Percentiles rank a stretch among this genome's conserved stretches.
phyloP scores from a whole-genome alignment of 1,139 yeast species.

The Candida pseudoviswanathii region DNA sequence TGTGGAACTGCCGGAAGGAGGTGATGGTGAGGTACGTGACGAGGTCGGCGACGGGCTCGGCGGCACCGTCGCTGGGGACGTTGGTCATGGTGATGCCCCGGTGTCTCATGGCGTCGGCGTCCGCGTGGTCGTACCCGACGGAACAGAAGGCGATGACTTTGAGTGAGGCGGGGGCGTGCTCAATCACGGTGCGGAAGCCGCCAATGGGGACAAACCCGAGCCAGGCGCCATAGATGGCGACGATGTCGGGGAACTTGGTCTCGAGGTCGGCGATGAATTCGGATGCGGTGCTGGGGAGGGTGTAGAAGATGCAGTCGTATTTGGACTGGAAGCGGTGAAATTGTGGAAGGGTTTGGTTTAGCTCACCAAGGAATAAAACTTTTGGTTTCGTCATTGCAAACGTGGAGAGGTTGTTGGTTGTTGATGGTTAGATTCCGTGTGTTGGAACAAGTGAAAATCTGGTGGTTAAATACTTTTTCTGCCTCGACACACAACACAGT shows the following conservation, averaged over 20 bases:
- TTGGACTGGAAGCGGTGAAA: constrained; percentile 36
- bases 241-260: constrained; percentile 39
- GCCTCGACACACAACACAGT: no score
- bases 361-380: constrained; percentile 50
- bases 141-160: constrained; percentile 66
- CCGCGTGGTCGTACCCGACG: constrained; percentile 71
- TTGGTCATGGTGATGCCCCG: constrained; percentile 59
- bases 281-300: constrained; percentile 41
- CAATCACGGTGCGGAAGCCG: constrained; percentile 56
- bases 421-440: no score
- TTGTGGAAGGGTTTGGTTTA: constrained; percentile 39
- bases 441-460: no score
- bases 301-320: constrained; percentile 48
- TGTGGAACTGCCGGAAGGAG: constrained; percentile 61
- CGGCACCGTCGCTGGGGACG: constrained; percentile 64
- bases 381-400: constrained; percentile 23
- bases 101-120: constrained; percentile 39
- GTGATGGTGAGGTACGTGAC: constrained; percentile 62
- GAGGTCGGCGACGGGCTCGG: constrained; percentile 75
- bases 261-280: constrained; percentile 40
- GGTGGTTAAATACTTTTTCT: no score
- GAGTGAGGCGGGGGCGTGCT: constrained; percentile 50
- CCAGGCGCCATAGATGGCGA: constrained; percentile 69
- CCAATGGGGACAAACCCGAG: constrained; percentile 54
- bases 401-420: constrained; percentile 45